Evolutionary conservation across 192 early-diverging fungal genomes (phyloP), one percentile per base, ranked within the genome.

Genomic region (Coemansia sp.): DNA sequence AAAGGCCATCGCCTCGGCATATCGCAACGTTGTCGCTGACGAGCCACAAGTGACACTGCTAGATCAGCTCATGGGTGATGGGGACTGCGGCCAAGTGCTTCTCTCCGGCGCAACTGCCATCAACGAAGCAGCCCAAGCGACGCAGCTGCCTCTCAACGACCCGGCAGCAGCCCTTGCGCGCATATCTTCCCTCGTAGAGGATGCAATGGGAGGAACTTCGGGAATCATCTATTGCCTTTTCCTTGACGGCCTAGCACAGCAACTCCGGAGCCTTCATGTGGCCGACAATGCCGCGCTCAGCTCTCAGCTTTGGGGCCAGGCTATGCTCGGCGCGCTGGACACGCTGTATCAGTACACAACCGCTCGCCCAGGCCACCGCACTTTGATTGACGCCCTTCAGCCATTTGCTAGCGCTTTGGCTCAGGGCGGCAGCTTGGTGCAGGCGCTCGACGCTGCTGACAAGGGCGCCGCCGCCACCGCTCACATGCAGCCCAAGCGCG

Each of bases 221-320:
- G 92, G 91, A 17, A 90, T 88, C 38, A 83, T 95, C 54, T 91
- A 92, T 73, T 94, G 93, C 69, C 79, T 88, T 36, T 90, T 91
- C 79, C 74, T 92, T 15, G 88, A 89, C 62, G 88, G 83, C 1
- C 68, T 87, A 20, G 86, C 87, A 1, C 82, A 84, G 68, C 83
- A 86, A 22, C 61, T 91, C 6, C 79, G 63, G 27, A 45, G 56
- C 0, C 60, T 76, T 14, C 47, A 51, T 19, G 69, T 53, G 35
- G 58, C 29, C 27, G 71, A 60, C 65, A 63, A 60, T 41, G 72
- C 25, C 17, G 49, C 72, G 41, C 60, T 75, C n/a, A 67, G 65
- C 10, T 41, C 74, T 2, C 47, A 76, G 53, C 49, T 86, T 1
- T 87, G 87, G 85, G 76, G 77, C 38, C 60, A 64, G 43, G 86